A percentile compares a stretch with the other conserved stretches of the same genome.
These are phyloP conservation scores for Coniferiporia weirii DNA, from an alignment of 1,284 basidiomycete species.

Conservation along the genomic window DNA sequence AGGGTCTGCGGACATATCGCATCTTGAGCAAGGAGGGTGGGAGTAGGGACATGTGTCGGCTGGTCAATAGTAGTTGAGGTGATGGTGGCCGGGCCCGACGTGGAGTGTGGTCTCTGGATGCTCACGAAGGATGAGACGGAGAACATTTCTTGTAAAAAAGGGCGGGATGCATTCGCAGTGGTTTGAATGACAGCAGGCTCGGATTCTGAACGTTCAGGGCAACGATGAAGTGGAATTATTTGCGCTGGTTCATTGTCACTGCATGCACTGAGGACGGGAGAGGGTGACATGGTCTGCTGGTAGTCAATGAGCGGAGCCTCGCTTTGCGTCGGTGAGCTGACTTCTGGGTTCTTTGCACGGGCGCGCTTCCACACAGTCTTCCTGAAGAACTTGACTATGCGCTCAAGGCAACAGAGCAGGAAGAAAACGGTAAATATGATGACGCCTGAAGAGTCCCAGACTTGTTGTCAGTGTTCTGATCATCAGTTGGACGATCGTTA, in stretches of 20 bases:
- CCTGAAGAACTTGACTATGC: not conserved
- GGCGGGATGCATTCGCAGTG: not conserved
- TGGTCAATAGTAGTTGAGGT: too few species aligned
- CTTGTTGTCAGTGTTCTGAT: not conserved
- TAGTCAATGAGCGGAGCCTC: not conserved
- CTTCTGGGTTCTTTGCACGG: not conserved
- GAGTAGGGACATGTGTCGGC: too few species aligned
- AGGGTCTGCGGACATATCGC: too few species aligned
- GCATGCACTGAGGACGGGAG: not conserved
- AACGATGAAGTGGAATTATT: not conserved
- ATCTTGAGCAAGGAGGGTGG: too few species aligned
- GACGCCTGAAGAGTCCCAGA: not conserved
- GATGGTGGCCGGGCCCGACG: not conserved
- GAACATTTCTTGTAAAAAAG: not conserved
- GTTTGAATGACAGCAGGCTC: not conserved
- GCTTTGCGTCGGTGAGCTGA: not conserved
- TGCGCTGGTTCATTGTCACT: not conserved
- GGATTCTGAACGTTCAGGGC: conserved; percentile 5
- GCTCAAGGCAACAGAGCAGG: conserved; percentile 8
- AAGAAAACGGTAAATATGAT: conserved; percentile 1
- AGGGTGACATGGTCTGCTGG: not conserved
- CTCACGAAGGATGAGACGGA: not conserved
- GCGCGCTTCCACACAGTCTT: not conserved
- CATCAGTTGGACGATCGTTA: not conserved
- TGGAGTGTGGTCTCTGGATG: not conserved